Evolutionary conservation across 176 grass and related monocot genomes (phyloP).

Genomic region (Eleusine coracana): DNA sequence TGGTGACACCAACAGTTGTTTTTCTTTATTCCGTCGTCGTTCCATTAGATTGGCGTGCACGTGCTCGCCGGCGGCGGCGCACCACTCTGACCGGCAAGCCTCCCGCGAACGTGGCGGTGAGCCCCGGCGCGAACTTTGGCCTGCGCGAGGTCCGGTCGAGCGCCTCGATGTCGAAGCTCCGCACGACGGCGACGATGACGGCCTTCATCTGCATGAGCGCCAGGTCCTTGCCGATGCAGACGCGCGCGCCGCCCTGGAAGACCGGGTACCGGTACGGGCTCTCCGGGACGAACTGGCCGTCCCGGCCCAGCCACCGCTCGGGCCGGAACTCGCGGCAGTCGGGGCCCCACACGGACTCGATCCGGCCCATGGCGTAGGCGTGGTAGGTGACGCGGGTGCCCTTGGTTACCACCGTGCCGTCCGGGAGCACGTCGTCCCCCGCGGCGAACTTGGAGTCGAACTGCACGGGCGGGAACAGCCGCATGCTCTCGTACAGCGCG

Average conservation of each 20-base stretch:
- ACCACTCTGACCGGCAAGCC: constrained; percentile 72
- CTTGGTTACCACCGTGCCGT: constrained; percentile 55
- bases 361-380: constrained; percentile 82
- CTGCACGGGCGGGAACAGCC: constrained; percentile 83
- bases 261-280: constrained; percentile 83
- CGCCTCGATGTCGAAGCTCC: constrained; percentile 59
- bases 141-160: constrained; percentile 30
- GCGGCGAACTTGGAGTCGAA: constrained; percentile 80
- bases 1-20: constrained; percentile 34
- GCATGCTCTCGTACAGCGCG: constrained; percentile 77
- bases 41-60: constrained; percentile 28
- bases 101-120: constrained; percentile 72
- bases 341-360: constrained; percentile 77
- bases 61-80: constrained; percentile 54
- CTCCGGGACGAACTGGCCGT: constrained; percentile 62
- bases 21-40: background rate
- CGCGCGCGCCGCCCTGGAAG: constrained; percentile 76
- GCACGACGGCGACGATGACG: constrained; percentile 58
- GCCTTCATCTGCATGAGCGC: constrained; percentile 93
- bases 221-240: constrained; percentile 83
- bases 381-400: constrained; percentile 83
- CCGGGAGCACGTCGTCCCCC: constrained; percentile 68
- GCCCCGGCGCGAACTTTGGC: constrained; percentile 74
- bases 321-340: constrained; percentile 87
- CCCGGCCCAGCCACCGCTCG: constrained; percentile 59